phyloP scores from a whole-genome alignment of 179 eudicot species.

The Vitellaria paradoxa region DNA sequence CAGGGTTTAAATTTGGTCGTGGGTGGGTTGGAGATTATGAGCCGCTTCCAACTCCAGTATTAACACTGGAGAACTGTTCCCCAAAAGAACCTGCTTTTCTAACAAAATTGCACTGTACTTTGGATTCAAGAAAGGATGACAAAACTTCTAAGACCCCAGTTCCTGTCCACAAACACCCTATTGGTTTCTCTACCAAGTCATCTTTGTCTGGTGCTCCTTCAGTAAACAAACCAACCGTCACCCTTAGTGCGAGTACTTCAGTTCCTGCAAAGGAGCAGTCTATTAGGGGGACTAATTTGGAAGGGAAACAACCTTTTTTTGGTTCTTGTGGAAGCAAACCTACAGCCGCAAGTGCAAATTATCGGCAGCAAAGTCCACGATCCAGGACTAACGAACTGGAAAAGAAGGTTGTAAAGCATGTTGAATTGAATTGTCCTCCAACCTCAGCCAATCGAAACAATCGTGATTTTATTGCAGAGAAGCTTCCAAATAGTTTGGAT shows the following conservation, averaged over 20 bases:
- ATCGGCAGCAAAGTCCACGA: constrained; percentile 34
- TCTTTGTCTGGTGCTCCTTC: constrained; percentile 32
- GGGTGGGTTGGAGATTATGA: constrained; percentile 99
- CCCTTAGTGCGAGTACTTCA: constrained; percentile 12
- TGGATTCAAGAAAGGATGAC: constrained; percentile 28
- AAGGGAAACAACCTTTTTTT: constrained; percentile 29
- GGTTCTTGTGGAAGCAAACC: constrained; percentile 27
- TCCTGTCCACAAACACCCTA: constrained; percentile 20
- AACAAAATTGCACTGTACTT: constrained; percentile 18
- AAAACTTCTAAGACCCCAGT: constrained; percentile 19
- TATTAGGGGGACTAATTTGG: constrained; percentile 22
- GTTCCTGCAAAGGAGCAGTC: constrained; percentile 25
- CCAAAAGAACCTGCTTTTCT: constrained; percentile 40
- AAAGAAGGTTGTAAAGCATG: constrained; percentile 36
- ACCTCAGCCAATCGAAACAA: constrained; percentile 29
- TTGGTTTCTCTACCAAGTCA: constrained; percentile 26
- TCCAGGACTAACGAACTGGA: constrained; percentile 38
- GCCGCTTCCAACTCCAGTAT: constrained; percentile 71
- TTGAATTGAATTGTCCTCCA: constrained; percentile 51
- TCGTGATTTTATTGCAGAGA: constrained; percentile 30
- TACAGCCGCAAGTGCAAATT: constrained; percentile 19
- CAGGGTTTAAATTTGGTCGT: constrained; percentile 71
- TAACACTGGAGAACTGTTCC: constrained; percentile 36
- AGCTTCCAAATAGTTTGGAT: constrained; percentile 32
- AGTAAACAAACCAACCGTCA: constrained; percentile 32